Evolutionary conservation across 202 grass and related monocot species (phyloP).

Genomic region (Cymbopogon flexuosus): DNA sequence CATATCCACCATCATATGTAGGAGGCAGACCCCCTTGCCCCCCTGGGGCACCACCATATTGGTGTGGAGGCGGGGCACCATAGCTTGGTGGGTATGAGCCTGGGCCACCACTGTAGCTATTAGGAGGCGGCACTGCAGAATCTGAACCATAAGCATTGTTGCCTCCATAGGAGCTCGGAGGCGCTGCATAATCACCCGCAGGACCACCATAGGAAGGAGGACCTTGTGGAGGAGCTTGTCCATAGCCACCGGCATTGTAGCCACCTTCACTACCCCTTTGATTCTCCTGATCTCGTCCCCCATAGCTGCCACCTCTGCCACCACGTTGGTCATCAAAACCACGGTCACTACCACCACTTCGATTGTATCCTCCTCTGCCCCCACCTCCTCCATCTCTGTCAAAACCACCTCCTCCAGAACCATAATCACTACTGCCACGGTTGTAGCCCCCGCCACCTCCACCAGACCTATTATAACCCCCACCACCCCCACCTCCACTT

Average conservation of each 20-base stretch:
- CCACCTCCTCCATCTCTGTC: slow-evolving; percentile 40
- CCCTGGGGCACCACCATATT: slow-evolving; percentile 45
- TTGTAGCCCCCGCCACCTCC: slow-evolving; percentile 50
- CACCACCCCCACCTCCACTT: slow-evolving; percentile 37
- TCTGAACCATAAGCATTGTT: slow-evolving; percentile 56
- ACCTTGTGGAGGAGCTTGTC: slow-evolving; percentile 57
- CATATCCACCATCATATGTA: slow-evolving; percentile 71
- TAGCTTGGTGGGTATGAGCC: slow-evolving; percentile 77
- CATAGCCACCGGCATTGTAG: slow-evolving; percentile 52
- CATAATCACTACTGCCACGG: slow-evolving; percentile 44
- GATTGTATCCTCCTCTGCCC: slow-evolving; percentile 45
- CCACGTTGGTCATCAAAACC: slow-evolving; percentile 60
- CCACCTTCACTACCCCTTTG: slow-evolving; percentile 42
- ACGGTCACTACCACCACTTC: slow-evolving; percentile 43
- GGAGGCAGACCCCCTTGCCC: slow-evolving; percentile 40
- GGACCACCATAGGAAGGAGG: slow-evolving; percentile 60
- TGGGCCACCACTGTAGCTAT: slow-evolving; percentile 56
- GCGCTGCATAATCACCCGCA: slow-evolving; percentile 45
- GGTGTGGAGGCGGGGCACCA: slow-evolving; percentile 56
- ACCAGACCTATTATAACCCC: slow-evolving; percentile 38
- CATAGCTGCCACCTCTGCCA: slow-evolving; percentile 53
- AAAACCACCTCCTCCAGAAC: slow-evolving; percentile 53
- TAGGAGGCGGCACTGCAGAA: slow-evolving; percentile 69
- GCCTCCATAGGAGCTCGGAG: slow-evolving; percentile 64
- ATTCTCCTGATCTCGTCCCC: slow-evolving; percentile 58